phyloP scores from a whole-genome alignment of 106 monocot genomes.

The Dendrobium catenatum region DNA sequence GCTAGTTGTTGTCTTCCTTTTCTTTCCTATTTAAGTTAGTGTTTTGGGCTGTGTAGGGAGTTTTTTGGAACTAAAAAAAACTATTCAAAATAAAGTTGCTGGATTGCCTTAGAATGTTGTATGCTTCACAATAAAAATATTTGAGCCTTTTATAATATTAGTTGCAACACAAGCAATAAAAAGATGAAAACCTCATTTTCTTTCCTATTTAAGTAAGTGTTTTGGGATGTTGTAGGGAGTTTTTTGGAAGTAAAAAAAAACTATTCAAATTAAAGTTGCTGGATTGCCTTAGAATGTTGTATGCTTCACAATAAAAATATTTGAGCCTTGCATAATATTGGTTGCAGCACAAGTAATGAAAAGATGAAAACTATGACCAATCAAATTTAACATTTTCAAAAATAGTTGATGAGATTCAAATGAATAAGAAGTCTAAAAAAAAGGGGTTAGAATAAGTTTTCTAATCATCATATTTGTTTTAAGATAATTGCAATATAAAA shows the following conservation, averaged over 20 bases:
- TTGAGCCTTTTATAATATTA: conserved; percentile 93
- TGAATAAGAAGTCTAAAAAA: not conserved
- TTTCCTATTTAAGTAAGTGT: too few species aligned
- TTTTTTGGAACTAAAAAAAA: conserved; percentile 58
- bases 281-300: conserved; percentile 80
- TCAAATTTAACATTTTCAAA: too few species aligned
- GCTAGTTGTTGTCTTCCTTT: too few species aligned
- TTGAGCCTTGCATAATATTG: conserved; percentile 95
- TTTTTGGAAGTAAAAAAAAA: conserved; percentile 62
- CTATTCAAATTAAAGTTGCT: conserved; percentile 87
- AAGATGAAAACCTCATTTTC: too few species aligned
- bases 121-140: conserved; percentile 91
- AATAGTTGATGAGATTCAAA: not conserved
- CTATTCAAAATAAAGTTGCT: conserved; percentile 88
- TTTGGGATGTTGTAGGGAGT: conserved; percentile 22
- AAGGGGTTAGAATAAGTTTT: not conserved
- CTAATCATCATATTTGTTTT: too few species aligned
- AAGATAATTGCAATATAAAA: too few species aligned
- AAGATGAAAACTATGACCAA: not conserved
- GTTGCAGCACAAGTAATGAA: conserved; percentile 25
- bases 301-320: conserved; percentile 95
- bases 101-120: conserved; percentile 80
- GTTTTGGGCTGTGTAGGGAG: conserved; percentile 24
- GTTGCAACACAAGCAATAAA: conserved; percentile 25
- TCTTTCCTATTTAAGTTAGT: too few species aligned